These are phyloP conservation scores for Penicillium janthinellum DNA, from an alignment of 2,329 filamentous ascomycete genomes.

Conservation along the genomic window DNA sequence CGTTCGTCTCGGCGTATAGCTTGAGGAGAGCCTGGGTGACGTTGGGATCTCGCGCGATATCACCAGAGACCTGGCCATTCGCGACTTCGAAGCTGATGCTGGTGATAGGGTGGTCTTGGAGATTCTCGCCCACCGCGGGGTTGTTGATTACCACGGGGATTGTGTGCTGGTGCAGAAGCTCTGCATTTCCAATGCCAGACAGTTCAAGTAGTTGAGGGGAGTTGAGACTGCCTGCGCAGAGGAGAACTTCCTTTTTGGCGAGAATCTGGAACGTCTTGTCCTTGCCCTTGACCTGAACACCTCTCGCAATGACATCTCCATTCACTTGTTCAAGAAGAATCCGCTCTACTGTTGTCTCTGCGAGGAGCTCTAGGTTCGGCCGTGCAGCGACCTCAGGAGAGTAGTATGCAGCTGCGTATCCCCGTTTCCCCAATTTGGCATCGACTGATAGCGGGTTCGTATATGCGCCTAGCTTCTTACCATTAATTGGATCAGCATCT, in stretches of 20 bases:
- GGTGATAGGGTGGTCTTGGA: neutral
- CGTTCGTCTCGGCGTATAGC: neutral
- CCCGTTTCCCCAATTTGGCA: neutral
- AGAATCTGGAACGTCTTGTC: neutral
- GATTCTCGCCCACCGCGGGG: neutral
- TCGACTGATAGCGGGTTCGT: neutral
- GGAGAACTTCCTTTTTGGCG: neutral
- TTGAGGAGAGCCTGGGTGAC: neutral
- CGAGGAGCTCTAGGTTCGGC: neutral
- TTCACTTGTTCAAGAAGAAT: neutral
- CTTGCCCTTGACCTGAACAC: neutral
- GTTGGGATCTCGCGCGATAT: neutral
- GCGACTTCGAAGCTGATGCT: neutral
- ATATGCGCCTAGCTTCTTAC: neutral
- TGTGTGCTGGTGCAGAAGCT: neutral
- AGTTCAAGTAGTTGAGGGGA: neutral
- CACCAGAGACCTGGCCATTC: neutral
- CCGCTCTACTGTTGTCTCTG: neutral
- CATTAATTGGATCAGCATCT: neutral
- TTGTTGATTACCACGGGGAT: neutral
- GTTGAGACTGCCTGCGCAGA: neutral
- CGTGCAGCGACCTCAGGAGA: neutral
- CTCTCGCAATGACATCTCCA: neutral
- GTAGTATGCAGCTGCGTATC: neutral
- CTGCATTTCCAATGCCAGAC: neutral